phyloP scores from a whole-genome alignment of 73 alveolate genomes.

The Blepharisma stoltei region DNA sequence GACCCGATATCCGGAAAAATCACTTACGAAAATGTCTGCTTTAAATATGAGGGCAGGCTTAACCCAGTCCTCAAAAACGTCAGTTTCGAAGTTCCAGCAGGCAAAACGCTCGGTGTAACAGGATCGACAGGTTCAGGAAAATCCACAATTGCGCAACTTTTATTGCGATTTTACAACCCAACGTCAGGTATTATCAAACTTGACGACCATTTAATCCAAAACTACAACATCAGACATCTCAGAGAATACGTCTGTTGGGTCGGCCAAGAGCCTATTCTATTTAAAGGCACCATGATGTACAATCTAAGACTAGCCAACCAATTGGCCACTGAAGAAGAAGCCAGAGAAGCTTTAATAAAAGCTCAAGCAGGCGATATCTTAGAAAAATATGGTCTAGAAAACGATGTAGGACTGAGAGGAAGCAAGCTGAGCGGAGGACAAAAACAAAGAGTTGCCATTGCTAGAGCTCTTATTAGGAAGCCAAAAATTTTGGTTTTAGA shows the following conservation, averaged over 20 bases:
- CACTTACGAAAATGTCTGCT: slow-evolving; percentile 68
- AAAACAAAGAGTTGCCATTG: slow-evolving; percentile 49
- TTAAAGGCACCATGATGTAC: slow-evolving; percentile 72
- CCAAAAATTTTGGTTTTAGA: slow-evolving; percentile 45
- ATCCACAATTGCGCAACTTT: slow-evolving; percentile 35
- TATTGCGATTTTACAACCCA: slow-evolving; percentile 32
- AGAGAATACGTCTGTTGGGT: slow-evolving; percentile 51
- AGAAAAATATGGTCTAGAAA: slow-evolving; percentile 32
- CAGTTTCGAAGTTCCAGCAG: slow-evolving; percentile 37
- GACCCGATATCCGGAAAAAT: slow-evolving; percentile 63
- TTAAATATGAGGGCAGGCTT: slow-evolving; percentile 72
- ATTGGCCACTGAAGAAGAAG: slow-evolving; percentile 70
- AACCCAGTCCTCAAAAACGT: slow-evolving; percentile 31
- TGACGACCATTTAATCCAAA: slow-evolving; percentile 24
- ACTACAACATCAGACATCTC: neutral
- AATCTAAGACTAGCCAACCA: slow-evolving; percentile 80
- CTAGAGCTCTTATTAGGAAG: slow-evolving; percentile 50
- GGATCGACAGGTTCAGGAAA: slow-evolving; percentile 53
- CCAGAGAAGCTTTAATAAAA: slow-evolving; percentile 51
- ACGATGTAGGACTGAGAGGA: slow-evolving; percentile 54
- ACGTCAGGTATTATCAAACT: slow-evolving; percentile 4
- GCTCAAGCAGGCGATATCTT: slow-evolving; percentile 58
- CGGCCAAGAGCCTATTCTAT: slow-evolving; percentile 80
- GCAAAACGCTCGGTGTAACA: slow-evolving; percentile 29
- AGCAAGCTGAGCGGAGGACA: slow-evolving; percentile 52